Base-by-base conservation (phyloP, 176 grass and related monocot genomes). In the Paspalum vaginatum region DNA sequence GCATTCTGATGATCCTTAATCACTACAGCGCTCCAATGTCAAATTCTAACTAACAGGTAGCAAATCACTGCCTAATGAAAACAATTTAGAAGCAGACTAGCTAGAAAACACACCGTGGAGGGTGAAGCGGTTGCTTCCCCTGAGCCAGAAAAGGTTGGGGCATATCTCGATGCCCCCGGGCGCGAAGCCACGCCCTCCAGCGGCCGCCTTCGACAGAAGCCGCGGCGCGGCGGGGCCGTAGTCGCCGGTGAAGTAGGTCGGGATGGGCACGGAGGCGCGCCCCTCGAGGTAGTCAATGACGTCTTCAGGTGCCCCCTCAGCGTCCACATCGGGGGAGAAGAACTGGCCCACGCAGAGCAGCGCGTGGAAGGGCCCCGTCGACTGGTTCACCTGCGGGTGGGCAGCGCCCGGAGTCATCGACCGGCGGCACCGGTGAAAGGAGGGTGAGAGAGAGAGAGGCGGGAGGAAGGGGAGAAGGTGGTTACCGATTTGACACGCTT, bases 191-290 rank as follows among this genome's bases (percentile, higher is more conserved):
- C 73, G 63, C 74, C 55, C 69, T 5, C 52, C 43, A 42, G 82
- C 46, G 8, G 87, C 68, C 9, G 90, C 92, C 40, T 85, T 81
- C 2, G 88, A 94, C 39, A 98, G 90, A 56, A 98, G 58, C 39
- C 82, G 85, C 3, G 83, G 84, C 20, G 85, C 86, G 26, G 85
- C 52, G 2, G 81, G 74, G 25, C 91, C 91, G 87, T 94, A 98
- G 42, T 90, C 95, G 4, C 95, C 95, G 7, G 86, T 98, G 88
- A 98, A 98, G 86, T 95, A 98, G 46, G 95, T 98, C 47, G 92
- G 95, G 47, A 98, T 76, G 65, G 95, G 92, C 44, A 98, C 88
- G 42, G 74, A 65, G 15, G 84, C 88, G 72, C 88, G 92, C 18
- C 95, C 92, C 53, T 98, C 88, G 22, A 98, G 15, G 49, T 98